phyloP scores from a whole-genome alignment of 495 filamentous ascomycete species.

The Aspergillus nanangensis region DNA sequence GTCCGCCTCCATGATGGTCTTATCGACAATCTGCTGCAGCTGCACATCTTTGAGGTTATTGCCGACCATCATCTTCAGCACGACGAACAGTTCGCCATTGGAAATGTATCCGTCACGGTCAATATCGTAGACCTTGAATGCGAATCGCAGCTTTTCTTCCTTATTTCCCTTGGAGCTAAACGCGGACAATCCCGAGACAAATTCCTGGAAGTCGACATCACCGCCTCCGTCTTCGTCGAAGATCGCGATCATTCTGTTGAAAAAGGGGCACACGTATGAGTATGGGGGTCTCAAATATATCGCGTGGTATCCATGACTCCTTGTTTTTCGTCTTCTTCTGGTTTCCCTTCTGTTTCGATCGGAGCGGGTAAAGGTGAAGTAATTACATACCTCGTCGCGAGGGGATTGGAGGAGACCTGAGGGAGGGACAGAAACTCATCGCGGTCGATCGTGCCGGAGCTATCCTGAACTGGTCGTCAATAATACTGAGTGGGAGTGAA shows the following conservation, averaged over 20 bases:
- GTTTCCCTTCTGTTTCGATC: too few relatives aligned
- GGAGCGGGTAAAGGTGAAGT: too few relatives aligned
- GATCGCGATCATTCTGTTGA: slow-evolving; percentile 92
- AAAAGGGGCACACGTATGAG: neutral
- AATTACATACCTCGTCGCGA: slow-evolving; percentile 74
- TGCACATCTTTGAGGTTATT: slow-evolving; percentile 99
- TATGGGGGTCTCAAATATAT: too few relatives aligned
- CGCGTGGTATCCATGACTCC: too few relatives aligned
- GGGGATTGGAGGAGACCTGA: slow-evolving; percentile 95
- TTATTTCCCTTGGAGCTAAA: slow-evolving; percentile 99
- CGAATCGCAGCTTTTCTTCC: slow-evolving; percentile 95
- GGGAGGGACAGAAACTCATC: slow-evolving; percentile 97
- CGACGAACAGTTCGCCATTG: slow-evolving; percentile 98
- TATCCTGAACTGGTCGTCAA: slow-evolving; percentile 57
- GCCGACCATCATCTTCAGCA: slow-evolving; percentile 99
- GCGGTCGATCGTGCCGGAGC: slow-evolving; percentile 96
- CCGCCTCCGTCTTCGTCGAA: slow-evolving; percentile 99
- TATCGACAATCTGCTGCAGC: slow-evolving; percentile 92
- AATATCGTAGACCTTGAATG: slow-evolving; percentile 99
- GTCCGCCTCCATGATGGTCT: slow-evolving; percentile 99
- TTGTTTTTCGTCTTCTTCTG: too few relatives aligned
- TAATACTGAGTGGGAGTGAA: neutral
- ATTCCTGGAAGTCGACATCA: slow-evolving; percentile 98
- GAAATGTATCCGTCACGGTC: slow-evolving; percentile 98
- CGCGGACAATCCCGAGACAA: slow-evolving; percentile 90